These are phyloP conservation scores for Geranium brycei DNA, from an alignment of 345 rosid genomes.

Conservation along the genomic window DNA sequence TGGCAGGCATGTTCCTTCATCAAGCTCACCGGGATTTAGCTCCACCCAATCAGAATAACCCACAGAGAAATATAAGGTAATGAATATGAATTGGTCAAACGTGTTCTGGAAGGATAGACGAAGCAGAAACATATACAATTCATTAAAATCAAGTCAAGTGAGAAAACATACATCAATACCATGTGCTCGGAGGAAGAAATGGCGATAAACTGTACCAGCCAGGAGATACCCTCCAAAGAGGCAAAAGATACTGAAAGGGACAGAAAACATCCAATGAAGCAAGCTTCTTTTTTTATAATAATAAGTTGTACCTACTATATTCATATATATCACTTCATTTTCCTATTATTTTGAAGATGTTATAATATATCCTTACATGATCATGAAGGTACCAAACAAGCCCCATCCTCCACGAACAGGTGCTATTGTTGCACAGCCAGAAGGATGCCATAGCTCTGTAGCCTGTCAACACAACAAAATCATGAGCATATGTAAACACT, in stretches of 20 bases:
- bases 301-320: not conserved
- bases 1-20: too few species aligned
- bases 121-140: not conserved
- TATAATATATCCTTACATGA: conserved; percentile 28
- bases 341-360: not conserved
- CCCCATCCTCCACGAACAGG: conserved; percentile 58
- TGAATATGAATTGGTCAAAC: too few species aligned
- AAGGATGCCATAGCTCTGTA: conserved; percentile 65
- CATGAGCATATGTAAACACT: not conserved
- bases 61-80: too few species aligned
- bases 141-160: not conserved
- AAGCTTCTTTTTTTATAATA: not conserved
- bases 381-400: conserved; percentile 57
- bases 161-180: conserved; percentile 54
- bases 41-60: too few species aligned
- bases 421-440: conserved; percentile 63
- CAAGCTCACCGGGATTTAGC: too few species aligned
- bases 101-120: too few species aligned
- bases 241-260: conserved; percentile 43
- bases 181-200: conserved; percentile 49
- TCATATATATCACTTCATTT: too few species aligned
- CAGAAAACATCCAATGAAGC: conserved; percentile 11
- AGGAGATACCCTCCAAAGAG: conserved; percentile 70
- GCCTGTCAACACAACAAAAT: conserved; percentile 30
- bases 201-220: conserved; percentile 63